phyloP scores from a whole-genome alignment of 768 basidiomycete species.

The Tylopilus vinaceipallidus region DNA sequence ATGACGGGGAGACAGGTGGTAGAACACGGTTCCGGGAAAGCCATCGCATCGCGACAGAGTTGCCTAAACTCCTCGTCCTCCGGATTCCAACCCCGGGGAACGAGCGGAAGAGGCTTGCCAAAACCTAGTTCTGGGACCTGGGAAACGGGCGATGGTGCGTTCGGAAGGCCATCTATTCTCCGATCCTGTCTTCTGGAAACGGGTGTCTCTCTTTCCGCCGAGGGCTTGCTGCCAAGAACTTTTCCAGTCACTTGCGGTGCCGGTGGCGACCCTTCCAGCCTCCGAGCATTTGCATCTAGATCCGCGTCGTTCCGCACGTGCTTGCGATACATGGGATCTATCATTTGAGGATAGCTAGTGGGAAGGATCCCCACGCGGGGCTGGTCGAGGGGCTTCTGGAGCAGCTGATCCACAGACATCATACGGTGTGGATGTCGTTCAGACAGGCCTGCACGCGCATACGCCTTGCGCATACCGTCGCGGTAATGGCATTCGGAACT shows the following conservation, averaged over 20 bases:
- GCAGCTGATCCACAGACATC: conserved; percentile 10
- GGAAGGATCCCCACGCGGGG: not conserved
- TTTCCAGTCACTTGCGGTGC: conserved; percentile 19
- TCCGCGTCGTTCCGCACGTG: not conserved
- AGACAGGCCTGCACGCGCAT: conserved; percentile 1
- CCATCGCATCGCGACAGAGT: conserved; percentile 13
- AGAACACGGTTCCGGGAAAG: conserved; percentile 1
- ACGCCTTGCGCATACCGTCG: conserved; percentile 16
- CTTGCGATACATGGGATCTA: not conserved
- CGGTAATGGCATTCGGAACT: conserved; percentile 27
- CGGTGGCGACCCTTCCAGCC: conserved; percentile 11
- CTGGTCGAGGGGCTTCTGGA: not conserved
- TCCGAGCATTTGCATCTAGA: not conserved
- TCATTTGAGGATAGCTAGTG: not conserved
- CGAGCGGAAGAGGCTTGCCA: too few relatives aligned
- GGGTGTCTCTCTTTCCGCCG: not conserved
- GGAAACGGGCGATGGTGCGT: not conserved
- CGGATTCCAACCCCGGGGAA: not conserved
- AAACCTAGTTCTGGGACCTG: too few relatives aligned
- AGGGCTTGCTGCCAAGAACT: conserved; percentile 4
- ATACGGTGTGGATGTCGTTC: conserved; percentile 7
- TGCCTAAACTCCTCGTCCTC: conserved; percentile 2
- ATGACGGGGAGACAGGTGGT: conserved; percentile 11
- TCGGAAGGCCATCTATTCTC: conserved; percentile 1
- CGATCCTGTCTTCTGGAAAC: not conserved